Conservation (phyloP, 441 rosid species). For the Erodium texanum region DNA sequence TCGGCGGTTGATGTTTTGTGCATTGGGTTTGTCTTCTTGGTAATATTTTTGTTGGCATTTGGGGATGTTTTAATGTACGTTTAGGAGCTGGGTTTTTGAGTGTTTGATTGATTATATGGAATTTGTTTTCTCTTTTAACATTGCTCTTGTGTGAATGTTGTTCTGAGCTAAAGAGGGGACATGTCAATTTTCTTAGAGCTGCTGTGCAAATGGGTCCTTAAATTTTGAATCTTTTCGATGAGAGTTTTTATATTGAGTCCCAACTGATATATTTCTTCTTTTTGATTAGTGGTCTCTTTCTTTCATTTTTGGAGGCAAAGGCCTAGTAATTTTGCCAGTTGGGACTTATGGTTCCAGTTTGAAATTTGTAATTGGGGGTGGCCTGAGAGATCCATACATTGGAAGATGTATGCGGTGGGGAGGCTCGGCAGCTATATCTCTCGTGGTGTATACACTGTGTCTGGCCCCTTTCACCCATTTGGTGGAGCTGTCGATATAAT, state of each 20-base stretch:
- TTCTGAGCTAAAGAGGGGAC: conserved; percentile 1
- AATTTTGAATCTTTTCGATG: conserved; percentile 19
- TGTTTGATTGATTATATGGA: conserved; percentile 14
- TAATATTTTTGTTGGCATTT: not conserved
- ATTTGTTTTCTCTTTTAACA: not conserved
- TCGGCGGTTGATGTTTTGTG: conserved; percentile 20
- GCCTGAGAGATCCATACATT: conserved; percentile 15
- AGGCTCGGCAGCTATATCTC: conserved; percentile 82
- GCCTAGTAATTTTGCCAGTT: conserved; percentile 18
- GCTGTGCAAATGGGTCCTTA: conserved; percentile 9
- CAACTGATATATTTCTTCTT: not conserved
- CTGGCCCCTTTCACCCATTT: conserved; percentile 90
- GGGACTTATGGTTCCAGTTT: conserved; percentile 20
- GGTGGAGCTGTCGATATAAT: conserved; percentile 97
- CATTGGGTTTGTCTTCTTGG: conserved; percentile 9
- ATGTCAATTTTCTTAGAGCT: not conserved
- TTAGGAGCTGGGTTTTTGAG: conserved; percentile 17
- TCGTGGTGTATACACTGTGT: conserved; percentile 71
- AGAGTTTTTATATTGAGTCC: conserved; percentile 15
- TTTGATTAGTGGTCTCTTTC: not conserved
- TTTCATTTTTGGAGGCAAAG: not conserved
- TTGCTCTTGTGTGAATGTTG: conserved; percentile 9
- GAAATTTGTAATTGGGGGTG: conserved; percentile 17
- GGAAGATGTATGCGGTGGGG: conserved; percentile 68
- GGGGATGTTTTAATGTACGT: conserved; percentile 2